Base-by-base conservation (phyloP, 1,284 basidiomycete genomes). In the Rhodofomes roseus region DNA sequence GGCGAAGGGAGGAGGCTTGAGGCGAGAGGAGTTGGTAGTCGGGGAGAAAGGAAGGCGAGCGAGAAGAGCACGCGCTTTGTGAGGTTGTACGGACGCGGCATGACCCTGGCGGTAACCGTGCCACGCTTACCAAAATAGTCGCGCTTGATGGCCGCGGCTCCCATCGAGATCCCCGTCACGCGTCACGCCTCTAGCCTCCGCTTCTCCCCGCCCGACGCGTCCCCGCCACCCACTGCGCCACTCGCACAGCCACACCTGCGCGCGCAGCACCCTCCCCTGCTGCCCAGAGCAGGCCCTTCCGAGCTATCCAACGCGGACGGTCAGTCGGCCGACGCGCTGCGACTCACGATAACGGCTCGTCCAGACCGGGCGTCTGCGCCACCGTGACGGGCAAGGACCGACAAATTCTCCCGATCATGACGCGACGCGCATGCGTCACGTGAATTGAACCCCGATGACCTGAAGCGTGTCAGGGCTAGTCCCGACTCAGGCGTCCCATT, bases 111-210 rank as follows among this genome's bases (percentile, higher is more conserved):
- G 66, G 68, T 70, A 69, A 71, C 69, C 65, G 70, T 70, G 66
- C 69, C 68, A 69, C 68, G 67, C 67, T 68, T 71, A 68, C 70
- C 69, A 69, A 72, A 71, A 68, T 68, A 68, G 71, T 63, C 69
- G 70, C 68, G 67, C 59, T 68, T 73, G 71, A 73, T 73, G 70
- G 69, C 70, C 71, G 71, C 71, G 69, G 67, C 64, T 65, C 68
- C 64, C 66, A 73, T 73, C 71, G 68, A 70, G 69, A 73, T 73
- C 68, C 53, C 4, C 52, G 59, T 60, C 59, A 60, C 59, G 36
- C 46, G 59, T 60, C 59, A 60, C 59, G 48, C 58, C 63, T 64
- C 67, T 67, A 66, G 63, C 66, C 62, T 65, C 64, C 68, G 65
- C 50, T 36, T 52, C 50, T 36, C 50, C 29, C 64, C 62, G 46